A percentile compares a stretch with the other conserved stretches of the same genome.
phyloP scores from a whole-genome alignment of 169 alveolate genomes.

The Sarcocystis neurona region DNA sequence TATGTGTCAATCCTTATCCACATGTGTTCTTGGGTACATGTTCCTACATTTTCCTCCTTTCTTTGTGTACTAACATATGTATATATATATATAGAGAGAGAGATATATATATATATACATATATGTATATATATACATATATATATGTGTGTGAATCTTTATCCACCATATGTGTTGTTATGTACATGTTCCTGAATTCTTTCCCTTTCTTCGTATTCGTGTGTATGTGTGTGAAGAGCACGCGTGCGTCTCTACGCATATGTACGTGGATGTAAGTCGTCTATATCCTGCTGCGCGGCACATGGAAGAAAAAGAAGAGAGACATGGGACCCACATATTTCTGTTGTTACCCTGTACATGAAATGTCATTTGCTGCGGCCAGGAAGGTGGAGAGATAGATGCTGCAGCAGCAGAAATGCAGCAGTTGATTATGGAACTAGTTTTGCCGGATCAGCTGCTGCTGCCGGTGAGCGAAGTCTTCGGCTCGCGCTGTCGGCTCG shows the following conservation, averaged over 20 bases:
- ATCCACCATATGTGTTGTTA: no score
- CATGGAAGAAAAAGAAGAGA: no score
- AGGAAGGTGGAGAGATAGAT: slow-evolving; percentile 26
- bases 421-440: slow-evolving; percentile 16
- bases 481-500: slow-evolving; percentile 44
- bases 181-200: no score
- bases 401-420: slow-evolving; percentile 18
- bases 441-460: slow-evolving; percentile 11
- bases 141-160: not conserved
- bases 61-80: not conserved
- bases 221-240: no score
- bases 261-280: no score
- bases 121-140: not conserved
- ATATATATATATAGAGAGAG: not conserved
- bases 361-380: no score
- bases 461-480: not conserved
- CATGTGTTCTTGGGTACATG: not conserved
- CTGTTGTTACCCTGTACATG: not conserved
- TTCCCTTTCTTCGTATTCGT: no score
- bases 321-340: not conserved
- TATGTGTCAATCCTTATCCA: no score
- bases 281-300: no score
- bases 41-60: not conserved
- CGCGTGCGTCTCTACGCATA: no score
- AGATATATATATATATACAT: not conserved